Conservation (phyloP, 108 stramenopile species). For the Stephanodiscus triporus region DNA sequence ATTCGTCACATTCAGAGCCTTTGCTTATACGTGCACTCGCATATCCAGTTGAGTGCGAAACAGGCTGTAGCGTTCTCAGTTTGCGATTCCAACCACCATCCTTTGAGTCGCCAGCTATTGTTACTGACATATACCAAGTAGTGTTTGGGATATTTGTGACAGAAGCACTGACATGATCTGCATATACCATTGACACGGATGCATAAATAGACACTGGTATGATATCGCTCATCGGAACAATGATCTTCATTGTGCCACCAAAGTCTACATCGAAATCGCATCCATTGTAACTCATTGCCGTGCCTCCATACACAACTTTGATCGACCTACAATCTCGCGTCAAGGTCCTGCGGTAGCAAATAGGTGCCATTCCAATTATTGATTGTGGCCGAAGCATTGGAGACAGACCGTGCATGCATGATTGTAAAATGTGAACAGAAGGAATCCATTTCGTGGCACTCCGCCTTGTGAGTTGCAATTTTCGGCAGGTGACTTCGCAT, state of each 20-base stretch:
- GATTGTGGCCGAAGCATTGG: conserved; percentile 24
- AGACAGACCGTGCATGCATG: conserved; percentile 11
- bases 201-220: conserved; percentile 20
- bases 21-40: not conserved
- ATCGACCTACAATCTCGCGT: conserved; percentile 4
- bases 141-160: conserved; percentile 1
- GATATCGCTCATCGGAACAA: conserved; percentile 19
- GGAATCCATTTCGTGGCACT: conserved; percentile 5
- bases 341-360: conserved; percentile 25
- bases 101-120: not conserved
- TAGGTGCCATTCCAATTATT: conserved; percentile 10
- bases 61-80: not conserved
- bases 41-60: not conserved
- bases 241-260: not conserved
- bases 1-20: not conserved
- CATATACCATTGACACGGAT: conserved; percentile 17
- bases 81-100: not conserved
- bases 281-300: conserved; percentile 18
- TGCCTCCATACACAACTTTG: conserved; percentile 31
- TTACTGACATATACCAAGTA: conserved; percentile 16
- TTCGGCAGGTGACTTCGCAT: not conserved
- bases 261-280: not conserved
- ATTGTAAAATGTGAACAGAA: conserved; percentile 30
- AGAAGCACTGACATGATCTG: not conserved
- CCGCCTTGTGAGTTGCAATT: conserved; percentile 1